Base-by-base conservation (phyloP, 345 rosid genomes). In the Salix viminalis region DNA sequence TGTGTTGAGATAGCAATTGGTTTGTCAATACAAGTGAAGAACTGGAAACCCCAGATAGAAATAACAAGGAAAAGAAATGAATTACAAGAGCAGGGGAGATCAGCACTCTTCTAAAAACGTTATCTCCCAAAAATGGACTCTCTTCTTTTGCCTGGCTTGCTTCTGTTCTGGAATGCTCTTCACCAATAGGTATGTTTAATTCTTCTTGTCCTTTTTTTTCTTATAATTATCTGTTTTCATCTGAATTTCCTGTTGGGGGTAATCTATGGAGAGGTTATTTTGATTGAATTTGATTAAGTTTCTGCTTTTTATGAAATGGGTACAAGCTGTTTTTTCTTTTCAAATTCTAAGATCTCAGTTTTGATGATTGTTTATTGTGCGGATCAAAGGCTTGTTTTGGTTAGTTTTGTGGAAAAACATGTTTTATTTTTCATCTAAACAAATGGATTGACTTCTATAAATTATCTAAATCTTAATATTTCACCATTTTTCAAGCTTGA, bases 81-180 rank as follows among this genome's bases (percentile, higher is more conserved):
- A 91, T 74, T 74, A 78, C 74, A 94, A 91, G 85, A 87, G 86
- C 82, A 90, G 85, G 87, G 91, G 91, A 83, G 98, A 90, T 75
- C 83, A 71, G 76, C 77, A 37, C 32, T 32, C 85, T 78, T 75
- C 81, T 42, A 88, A 80, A 80, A 87, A 77, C 82, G 84, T 81
- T 69, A 73, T 93, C 18, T 86, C 99, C 3, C 91, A 82, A 71
- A 95, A 82, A 86, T 91, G 96, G 97, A 86, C 92, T 15, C 78
- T 90, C 74, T 64, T 90, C 72, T 89, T 95, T 74, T 93, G 99
- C 72, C 73, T 91, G 67, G 89, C 86, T 14, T 84, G 94, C 77
- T 95, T 95, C 90, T 93, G 90, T 82, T 88, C 89, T 44, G 99
- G 98, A 12, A 86, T 93, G 79, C 83, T 95, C 86, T 88, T 93